Conservation (phyloP, 1,284 basidiomycete genomes). For the Leccinum ponderosum region DNA sequence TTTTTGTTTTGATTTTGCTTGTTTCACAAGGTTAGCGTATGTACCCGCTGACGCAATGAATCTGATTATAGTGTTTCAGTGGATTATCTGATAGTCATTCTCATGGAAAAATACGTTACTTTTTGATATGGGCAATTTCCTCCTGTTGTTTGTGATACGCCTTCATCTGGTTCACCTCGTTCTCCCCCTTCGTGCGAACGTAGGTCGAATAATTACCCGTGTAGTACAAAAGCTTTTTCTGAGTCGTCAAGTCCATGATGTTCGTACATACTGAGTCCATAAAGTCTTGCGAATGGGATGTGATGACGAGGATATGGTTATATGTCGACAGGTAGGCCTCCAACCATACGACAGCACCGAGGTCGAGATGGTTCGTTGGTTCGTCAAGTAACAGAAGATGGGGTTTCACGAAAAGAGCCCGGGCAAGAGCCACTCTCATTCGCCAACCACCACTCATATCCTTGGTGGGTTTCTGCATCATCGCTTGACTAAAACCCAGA, state of each 20-base stretch:
- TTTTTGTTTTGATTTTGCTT: constrained; percentile 99
- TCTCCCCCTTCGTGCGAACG: constrained; percentile 94
- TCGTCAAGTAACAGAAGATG: constrained; percentile 93
- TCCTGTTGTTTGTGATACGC: constrained; percentile 98
- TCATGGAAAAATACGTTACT: constrained; percentile 47
- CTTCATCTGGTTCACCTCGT: constrained; percentile 99
- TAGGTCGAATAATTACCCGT: constrained; percentile 97
- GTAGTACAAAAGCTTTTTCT: constrained; percentile 91
- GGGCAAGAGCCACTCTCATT: constrained; percentile 96
- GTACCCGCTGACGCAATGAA: constrained; percentile 99
- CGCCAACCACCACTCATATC: constrained; percentile 99
- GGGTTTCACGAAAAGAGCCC: constrained; percentile 95
- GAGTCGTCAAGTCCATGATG: constrained; percentile 93
- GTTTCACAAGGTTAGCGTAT: constrained; percentile 97
- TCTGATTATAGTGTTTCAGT: constrained; percentile 42
- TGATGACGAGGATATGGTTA: constrained; percentile 97
- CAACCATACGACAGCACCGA: constrained; percentile 98
- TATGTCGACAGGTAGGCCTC: constrained; percentile 98
- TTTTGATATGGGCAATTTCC: constrained; percentile 97
- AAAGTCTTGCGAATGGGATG: constrained; percentile 97
- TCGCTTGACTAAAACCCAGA: constrained; percentile 87
- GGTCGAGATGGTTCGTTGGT: constrained; percentile 88
- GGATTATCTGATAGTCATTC: neutral
- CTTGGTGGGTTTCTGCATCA: constrained; percentile 98
- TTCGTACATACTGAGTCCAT: constrained; percentile 98